Percentiles rank a stretch among this genome's conserved stretches.
Evolutionary conservation across 257 asterid genomes (phyloP).

Genomic region (Verbena officinalis): DNA sequence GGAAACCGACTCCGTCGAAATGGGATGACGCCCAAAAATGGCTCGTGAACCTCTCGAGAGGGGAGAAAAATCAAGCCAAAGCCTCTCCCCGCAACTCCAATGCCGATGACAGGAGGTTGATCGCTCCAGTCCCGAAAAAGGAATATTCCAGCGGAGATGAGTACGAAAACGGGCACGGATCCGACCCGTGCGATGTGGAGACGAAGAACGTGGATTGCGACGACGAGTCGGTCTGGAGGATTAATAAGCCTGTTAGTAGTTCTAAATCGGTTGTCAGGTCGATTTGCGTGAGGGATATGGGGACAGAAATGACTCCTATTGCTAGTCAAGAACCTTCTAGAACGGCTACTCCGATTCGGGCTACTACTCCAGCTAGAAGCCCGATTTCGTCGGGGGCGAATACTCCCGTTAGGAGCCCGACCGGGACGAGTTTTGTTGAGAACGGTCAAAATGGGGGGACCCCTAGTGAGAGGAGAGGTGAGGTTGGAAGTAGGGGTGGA

Average conservation of each 20-base stretch:
- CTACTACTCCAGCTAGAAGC: conserved; percentile 65
- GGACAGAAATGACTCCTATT: conserved; percentile 95
- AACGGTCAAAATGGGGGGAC: conserved; percentile 32
- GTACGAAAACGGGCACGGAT: conserved; percentile 34
- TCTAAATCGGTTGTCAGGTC: conserved; percentile 57
- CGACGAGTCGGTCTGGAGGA: conserved; percentile 73
- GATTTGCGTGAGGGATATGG: conserved; percentile 89
- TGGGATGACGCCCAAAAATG: conserved; percentile 99
- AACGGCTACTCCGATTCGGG: conserved; percentile 80
- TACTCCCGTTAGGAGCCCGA: conserved; percentile 54
- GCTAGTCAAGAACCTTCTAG: conserved; percentile 95
- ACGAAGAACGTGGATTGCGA: conserved; percentile 77
- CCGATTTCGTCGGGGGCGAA: conserved; percentile 66
- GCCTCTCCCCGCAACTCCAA: conserved; percentile 85
- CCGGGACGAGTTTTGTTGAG: conserved; percentile 32
- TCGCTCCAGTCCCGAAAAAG: conserved; percentile 58
- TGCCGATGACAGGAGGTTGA: conserved; percentile 85
- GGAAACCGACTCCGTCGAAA: conserved; percentile 89
- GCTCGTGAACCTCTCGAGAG: conserved; percentile 86
- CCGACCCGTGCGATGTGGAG: conserved; percentile 44
- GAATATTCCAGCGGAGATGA: conserved; percentile 61
- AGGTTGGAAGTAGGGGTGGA: conserved; percentile 32
- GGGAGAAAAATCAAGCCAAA: conserved; percentile 54
- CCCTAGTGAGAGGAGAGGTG: conserved; percentile 40
- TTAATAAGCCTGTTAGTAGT: conserved; percentile 48